Evolutionary conservation across 2,329 filamentous ascomycete species (phyloP), one percentile per base, ranked within the genome.

Genomic region (Penicillium concentricum): DNA sequence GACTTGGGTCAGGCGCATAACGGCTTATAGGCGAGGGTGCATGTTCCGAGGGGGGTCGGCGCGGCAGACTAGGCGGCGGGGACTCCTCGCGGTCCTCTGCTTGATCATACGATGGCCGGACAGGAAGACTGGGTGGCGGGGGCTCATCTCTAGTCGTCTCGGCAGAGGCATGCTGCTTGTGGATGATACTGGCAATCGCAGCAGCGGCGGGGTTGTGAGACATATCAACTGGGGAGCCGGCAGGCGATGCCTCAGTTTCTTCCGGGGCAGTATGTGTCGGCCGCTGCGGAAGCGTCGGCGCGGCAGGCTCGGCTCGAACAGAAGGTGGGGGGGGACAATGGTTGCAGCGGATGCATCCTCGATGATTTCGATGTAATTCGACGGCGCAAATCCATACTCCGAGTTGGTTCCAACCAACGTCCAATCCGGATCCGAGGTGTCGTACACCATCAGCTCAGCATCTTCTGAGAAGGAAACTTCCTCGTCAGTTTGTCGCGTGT

Each of bases 391-490:
- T 47, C 94, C 94, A 78, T 87, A 99, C 63, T 97, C 91, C 51
- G 85, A 85, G 64, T 92, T 87, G 43, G 88, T 79, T 18, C 93
- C 92, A 30, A 96, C 93, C 48, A 99, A 80, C 61, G 94, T 96
- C 94, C 94, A 99, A 76, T 99, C 94, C 15, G 91, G 91, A 74
- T 99, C 94, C 5, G 91, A 89, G 10, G 83, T 87, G 74, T 99
- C 94, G 76, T 90, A 97, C 46, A 99, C 90, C 59, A 89, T 81
- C 47, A 99, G 82, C 43, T 85, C 77, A 39, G 89, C 87, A 71
- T 96, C 92, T 78, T 99, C 94, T 47, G 90, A 84, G 72, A 99
- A 97, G 24, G 93, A 97, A 10, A 99, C 82, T 76, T 99, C 94
- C 76, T 99, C 94, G 71, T 99, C 94, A 24, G 94, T 99, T 78